Conservation (phyloP, 176 grass and related monocot genomes). For the Guadua angustifolia region DNA sequence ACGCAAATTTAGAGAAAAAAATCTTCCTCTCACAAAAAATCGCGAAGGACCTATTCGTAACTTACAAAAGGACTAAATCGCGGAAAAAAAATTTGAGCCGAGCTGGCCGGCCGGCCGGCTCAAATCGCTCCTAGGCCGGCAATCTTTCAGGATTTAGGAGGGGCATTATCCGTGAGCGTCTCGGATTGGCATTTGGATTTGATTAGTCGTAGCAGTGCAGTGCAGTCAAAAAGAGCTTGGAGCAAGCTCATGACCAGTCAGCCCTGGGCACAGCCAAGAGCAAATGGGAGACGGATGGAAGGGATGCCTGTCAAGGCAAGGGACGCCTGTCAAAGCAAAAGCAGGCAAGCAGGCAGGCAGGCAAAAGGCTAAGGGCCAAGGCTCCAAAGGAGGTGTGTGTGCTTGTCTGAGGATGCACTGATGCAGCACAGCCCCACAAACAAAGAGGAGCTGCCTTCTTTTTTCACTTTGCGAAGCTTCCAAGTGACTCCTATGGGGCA, state of each 20-base stretch:
- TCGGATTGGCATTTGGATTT: slow-evolving; percentile 17
- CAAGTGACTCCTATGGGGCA: not conserved
- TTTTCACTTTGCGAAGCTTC: slow-evolving; percentile 15
- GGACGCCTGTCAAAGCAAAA: no score
- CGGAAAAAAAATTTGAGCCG: no score
- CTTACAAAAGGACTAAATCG: no score
- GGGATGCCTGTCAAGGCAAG: not conserved
- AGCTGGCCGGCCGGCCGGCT: no score
- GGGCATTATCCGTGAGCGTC: slow-evolving; percentile 23
- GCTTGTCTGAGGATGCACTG: no score
- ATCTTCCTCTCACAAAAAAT: no score
- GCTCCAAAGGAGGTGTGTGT: no score
- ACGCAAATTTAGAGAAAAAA: no score
- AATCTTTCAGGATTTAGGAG: no score
- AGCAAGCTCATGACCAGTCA: not conserved
- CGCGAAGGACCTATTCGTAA: no score
- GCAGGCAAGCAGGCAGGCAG: not conserved
- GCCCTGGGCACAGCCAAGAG: not conserved
- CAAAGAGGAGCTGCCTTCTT: not conserved
- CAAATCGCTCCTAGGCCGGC: no score
- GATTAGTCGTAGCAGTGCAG: not conserved
- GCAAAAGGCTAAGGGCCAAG: not conserved
- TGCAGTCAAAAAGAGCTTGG: slow-evolving; percentile 2
- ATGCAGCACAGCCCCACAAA: not conserved
- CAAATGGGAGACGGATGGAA: slow-evolving; percentile 18